A percentile compares a stretch with the other conserved stretches of the same genome.
Evolutionary conservation across 2,329 filamentous ascomycete genomes (phyloP).

Genomic region (Sphaerulina populicola): DNA sequence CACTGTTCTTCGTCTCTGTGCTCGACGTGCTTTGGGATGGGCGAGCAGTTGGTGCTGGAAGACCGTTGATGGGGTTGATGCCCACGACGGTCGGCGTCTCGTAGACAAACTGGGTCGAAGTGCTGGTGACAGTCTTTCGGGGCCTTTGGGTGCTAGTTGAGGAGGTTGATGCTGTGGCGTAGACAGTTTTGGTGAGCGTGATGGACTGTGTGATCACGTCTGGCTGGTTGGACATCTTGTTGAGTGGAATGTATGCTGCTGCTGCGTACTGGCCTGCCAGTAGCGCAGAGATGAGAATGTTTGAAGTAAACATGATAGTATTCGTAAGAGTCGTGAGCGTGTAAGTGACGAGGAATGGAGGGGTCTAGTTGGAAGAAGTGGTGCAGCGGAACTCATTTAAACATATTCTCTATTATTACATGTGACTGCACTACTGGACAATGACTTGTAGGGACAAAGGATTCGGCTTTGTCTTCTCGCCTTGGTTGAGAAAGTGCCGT

Average conservation of each 20-base stretch:
- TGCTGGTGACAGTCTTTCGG: background rate
- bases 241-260: background rate
- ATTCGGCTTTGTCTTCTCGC: background rate
- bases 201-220: background rate
- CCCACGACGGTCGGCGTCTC: background rate
- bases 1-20: background rate
- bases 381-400: background rate
- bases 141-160: background rate
- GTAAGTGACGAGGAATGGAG: background rate
- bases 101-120: background rate
- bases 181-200: slow-evolving; percentile 2
- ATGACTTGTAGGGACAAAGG: background rate
- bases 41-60: background rate
- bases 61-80: background rate
- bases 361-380: background rate
- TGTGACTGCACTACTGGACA: background rate
- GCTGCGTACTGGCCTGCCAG: slow-evolving; percentile 5
- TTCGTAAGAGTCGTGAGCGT: background rate
- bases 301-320: slow-evolving; percentile 1
- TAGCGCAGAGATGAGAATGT: background rate
- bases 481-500: background rate
- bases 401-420: background rate
- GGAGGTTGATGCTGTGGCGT: background rate
- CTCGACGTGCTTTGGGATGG: background rate
- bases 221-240: background rate